Percentiles rank a stretch among this genome's conserved stretches.
Evolutionary conservation across 345 rosid genomes (phyloP).

Genomic region (Corchorus olitorius): DNA sequence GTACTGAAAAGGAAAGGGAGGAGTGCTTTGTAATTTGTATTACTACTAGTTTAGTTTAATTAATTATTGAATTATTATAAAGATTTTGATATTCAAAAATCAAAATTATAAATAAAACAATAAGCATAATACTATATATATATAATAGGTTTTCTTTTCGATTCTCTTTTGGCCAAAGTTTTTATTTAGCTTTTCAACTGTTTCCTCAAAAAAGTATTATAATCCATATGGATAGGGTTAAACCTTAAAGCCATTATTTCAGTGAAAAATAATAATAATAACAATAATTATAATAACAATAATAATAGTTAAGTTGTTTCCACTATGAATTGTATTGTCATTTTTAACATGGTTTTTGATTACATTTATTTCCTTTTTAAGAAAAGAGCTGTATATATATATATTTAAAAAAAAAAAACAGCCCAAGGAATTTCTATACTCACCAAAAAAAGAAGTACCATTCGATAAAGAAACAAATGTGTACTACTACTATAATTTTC

Average conservation of each 20-base stretch:
- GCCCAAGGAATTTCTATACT: too few species aligned
- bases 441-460: not conserved
- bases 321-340: slow-evolving; percentile 13
- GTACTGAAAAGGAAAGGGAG: too few species aligned
- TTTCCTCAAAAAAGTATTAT: not conserved
- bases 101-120: too few species aligned
- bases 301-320: not conserved
- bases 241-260: slow-evolving; percentile 10
- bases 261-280: not conserved
- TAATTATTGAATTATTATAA: too few species aligned
- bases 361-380: not conserved
- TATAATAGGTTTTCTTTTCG: not conserved
- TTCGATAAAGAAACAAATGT: not conserved
- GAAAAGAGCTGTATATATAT: not conserved
- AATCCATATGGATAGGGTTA: not conserved
- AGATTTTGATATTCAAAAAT: too few species aligned
- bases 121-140: too few species aligned
- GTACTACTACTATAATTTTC: not conserved
- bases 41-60: too few species aligned
- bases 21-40: too few species aligned
- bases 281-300: not conserved
- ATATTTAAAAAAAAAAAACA: too few species aligned
- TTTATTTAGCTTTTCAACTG: not conserved
- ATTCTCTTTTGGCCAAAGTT: not conserved
- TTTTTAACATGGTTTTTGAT: slow-evolving; percentile 5